These are phyloP conservation scores for Plasmodium knowlesi DNA, from an alignment of 169 alveolate species.

Conservation along the genomic window DNA sequence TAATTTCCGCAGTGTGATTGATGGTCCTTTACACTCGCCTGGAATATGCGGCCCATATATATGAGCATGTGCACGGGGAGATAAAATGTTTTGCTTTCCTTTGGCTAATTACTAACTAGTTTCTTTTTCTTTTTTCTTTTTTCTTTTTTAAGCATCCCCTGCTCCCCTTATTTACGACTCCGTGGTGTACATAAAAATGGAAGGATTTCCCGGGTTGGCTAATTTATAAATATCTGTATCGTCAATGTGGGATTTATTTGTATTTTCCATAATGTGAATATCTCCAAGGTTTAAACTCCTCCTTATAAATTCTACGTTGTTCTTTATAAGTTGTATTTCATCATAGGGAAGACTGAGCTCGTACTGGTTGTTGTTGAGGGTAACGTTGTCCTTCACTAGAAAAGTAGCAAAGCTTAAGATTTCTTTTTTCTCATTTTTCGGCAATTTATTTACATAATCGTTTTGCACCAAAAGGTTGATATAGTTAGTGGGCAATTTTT, in stretches of 20 bases:
- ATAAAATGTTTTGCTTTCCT: neutral
- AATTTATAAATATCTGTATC: conserved; percentile 75
- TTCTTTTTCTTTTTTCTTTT: neutral
- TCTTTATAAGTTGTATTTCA: conserved; percentile 71
- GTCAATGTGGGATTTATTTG: conserved; percentile 74
- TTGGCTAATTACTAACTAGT: neutral
- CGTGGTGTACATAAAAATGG: conserved; percentile 78
- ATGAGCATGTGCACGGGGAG: neutral
- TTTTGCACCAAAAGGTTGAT: conserved; percentile 76
- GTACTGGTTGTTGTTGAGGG: conserved; percentile 83
- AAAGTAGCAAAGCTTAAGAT: conserved; percentile 91
- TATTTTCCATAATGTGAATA: conserved; percentile 77
- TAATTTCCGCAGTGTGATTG: neutral
- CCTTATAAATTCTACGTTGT: conserved; percentile 65
- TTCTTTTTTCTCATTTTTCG: conserved; percentile 83
- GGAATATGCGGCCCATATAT: neutral
- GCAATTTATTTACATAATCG: conserved; percentile 75
- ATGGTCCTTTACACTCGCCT: neutral
- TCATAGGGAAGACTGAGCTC: conserved; percentile 83
- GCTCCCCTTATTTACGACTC: conserved; percentile 3
- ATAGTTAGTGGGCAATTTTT: conserved; percentile 62
- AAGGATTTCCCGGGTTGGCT: conserved; percentile 84
- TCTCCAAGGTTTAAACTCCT: conserved; percentile 72
- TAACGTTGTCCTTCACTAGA: conserved; percentile 86
- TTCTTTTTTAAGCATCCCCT: neutral